Percentiles rank a stretch among this genome's conserved stretches.
Evolutionary conservation across 345 rosid genomes (phyloP).

Genomic region (Gossypioides kirkii): DNA sequence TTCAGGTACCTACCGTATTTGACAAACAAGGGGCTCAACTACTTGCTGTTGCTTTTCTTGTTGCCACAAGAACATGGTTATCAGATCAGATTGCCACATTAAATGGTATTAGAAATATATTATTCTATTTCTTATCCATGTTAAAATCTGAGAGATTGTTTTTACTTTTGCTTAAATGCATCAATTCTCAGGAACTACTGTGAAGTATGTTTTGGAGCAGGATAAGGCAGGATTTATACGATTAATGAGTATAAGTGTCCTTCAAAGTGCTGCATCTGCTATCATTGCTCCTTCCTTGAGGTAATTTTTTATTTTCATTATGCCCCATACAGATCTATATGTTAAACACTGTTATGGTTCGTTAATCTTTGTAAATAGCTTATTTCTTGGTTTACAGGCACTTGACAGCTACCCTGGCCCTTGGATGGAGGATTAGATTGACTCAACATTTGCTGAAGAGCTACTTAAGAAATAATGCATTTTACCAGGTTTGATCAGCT

Average conservation of each 20-base stretch:
- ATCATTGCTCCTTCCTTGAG: constrained; percentile 88
- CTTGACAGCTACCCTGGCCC: constrained; percentile 75
- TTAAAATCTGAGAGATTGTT: constrained; percentile 11
- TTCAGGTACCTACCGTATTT: constrained; percentile 79
- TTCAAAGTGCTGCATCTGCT: constrained; percentile 95
- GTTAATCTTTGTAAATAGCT: background rate
- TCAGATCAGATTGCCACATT: constrained; percentile 94
- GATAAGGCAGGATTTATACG: constrained; percentile 75
- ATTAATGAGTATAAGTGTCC: constrained; percentile 78
- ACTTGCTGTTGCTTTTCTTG: constrained; percentile 81
- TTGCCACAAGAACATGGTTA: constrained; percentile 83
- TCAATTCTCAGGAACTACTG: constrained; percentile 72
- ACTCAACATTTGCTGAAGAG: constrained; percentile 83
- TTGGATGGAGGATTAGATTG: constrained; percentile 93
- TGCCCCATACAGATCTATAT: background rate
- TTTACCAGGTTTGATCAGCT: constrained; percentile 60
- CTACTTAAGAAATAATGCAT: constrained; percentile 87
- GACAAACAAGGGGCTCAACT: constrained; percentile 94
- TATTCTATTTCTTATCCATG: constrained; percentile 9
- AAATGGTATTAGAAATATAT: constrained; percentile 49
- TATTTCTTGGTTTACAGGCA: constrained; percentile 47
- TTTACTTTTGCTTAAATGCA: constrained; percentile 15
- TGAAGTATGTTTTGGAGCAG: constrained; percentile 93
- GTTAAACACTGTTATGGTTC: background rate
- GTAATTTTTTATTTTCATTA: constrained; percentile 27